Percentiles rank a stretch among this genome's conserved stretches.
phyloP scores from a whole-genome alignment of 1,284 basidiomycete genomes.

The Mycocalia duriaeana region DNA sequence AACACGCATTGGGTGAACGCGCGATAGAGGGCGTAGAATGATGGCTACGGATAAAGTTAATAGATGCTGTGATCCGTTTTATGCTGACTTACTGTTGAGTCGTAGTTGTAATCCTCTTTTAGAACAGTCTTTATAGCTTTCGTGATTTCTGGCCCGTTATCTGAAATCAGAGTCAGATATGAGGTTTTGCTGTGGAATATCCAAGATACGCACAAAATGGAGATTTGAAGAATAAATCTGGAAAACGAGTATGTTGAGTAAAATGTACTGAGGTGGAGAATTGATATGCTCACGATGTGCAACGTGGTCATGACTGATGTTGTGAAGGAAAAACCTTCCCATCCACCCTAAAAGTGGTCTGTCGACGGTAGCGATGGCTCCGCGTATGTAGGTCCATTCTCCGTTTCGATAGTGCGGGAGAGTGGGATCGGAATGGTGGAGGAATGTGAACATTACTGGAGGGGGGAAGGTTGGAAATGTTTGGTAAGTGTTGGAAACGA shows the following conservation, averaged over 20 bases:
- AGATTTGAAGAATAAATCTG: conserved; percentile 37
- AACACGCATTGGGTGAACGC: conserved; percentile 57
- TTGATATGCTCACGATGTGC: too few relatives aligned
- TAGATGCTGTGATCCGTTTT: conserved; percentile 3
- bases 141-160: conserved; percentile 41
- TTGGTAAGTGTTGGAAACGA: too few relatives aligned
- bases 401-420: conserved; percentile 49
- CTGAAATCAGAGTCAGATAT: conserved; percentile 13
- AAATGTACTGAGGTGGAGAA: too few relatives aligned
- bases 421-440: conserved; percentile 73
- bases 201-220: conserved; percentile 37
- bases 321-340: conserved; percentile 52
- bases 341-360: conserved; percentile 53
- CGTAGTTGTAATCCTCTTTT: conserved; percentile 46
- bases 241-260: too few relatives aligned
- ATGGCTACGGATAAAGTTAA: conserved; percentile 23
- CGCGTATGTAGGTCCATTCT: conserved; percentile 53
- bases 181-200: conserved; percentile 27
- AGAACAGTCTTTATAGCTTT: conserved; percentile 42
- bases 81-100: conserved; percentile 36
- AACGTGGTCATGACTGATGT: conserved; percentile 42
- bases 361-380: conserved; percentile 54
- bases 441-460: conserved; percentile 58
- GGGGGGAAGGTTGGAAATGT: neutral
- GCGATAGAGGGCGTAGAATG: conserved; percentile 38